These are phyloP conservation scores for Escallonia rubra DNA, from an alignment of 129 eudicot genomes.

Conservation along the genomic window DNA sequence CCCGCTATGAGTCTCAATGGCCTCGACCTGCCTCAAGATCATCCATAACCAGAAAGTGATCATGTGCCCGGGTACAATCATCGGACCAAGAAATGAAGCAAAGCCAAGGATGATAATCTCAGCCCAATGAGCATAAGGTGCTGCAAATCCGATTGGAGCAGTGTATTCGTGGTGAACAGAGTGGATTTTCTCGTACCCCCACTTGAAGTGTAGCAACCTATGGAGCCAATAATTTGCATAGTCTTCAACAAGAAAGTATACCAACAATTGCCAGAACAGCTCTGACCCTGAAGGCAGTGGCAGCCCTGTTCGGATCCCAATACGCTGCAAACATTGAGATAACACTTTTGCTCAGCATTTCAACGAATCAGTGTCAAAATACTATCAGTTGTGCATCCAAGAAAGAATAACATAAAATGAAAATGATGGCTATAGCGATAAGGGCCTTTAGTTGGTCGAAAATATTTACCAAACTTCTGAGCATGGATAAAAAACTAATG, in stretches of 20 bases:
- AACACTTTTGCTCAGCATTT: too few species aligned
- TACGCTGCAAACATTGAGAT: conserved; percentile 8
- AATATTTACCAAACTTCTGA: too few species aligned
- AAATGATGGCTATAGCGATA: too few species aligned
- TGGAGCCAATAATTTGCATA: conserved; percentile 46
- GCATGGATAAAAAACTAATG: too few species aligned
- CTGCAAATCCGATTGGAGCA: conserved; percentile 43
- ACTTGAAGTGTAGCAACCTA: conserved; percentile 29
- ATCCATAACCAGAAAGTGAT: conserved; percentile 47
- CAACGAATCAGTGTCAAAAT: too few species aligned
- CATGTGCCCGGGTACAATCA: conserved; percentile 41
- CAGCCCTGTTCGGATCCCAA: conserved; percentile 39
- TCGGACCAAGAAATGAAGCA: conserved; percentile 44
- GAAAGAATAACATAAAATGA: too few species aligned
- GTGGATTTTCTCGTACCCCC: conserved; percentile 43
- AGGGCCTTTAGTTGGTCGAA: too few species aligned
- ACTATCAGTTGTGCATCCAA: too few species aligned
- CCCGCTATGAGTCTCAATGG: conserved; percentile 52
- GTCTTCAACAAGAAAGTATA: conserved; percentile 37
- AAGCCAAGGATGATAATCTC: conserved; percentile 41
- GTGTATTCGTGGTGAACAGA: conserved; percentile 42
- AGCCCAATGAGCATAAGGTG: conserved; percentile 49
- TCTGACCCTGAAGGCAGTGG: conserved; percentile 35
- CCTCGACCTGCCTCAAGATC: conserved; percentile 32
- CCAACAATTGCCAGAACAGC: conserved; percentile 27